Evolutionary conservation across 805 yeast genomes (phyloP), one percentile per base, ranked within the genome.

Genomic region (Sungouiella blattae): DNA sequence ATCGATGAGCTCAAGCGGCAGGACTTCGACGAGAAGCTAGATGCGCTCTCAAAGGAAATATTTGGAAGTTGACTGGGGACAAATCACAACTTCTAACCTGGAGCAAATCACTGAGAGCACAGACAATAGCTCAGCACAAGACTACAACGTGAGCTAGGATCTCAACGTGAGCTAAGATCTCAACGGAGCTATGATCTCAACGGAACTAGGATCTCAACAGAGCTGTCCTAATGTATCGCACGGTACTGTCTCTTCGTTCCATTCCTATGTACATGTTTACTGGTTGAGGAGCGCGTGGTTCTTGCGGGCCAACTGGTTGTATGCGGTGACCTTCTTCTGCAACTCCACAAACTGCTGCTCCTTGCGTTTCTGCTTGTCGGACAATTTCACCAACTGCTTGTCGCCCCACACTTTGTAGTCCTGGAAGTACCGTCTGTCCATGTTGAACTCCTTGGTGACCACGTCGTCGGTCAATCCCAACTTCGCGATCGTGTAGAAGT

Each of bases 381-480:
- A 58, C 37, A 57, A 43, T 56, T 73, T 81, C 30, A 83, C 76
- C 60, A 83, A 62, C 32, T 71, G 62, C 60, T 80, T 73, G 53
- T 84, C 89, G 34, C 89, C 91, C 77, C 83, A 83, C 49, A 84
- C 77, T 55, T 79, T 68, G 64, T 74, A 84, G 52, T 82, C 84
- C 60, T 85, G 85, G 77, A 83, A 75, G 64, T 85, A 85, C 52
- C 76, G 77, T 58, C 71, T 80, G 49, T 80, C 85, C 79, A 86
- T 74, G 59, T 77, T 78, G 67, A 91, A 91, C 68, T 89, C 97
- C 53, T 75, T 69, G 36, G 75, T 76, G 16, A 88, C 80, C 20
- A 80, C 80, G 38, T 74, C 81, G 61, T 91, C 98, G 26, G 84
- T 78, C 44, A 91, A 71, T 1, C 98, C 98, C 36, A 91, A 69